A percentile compares a stretch with the other conserved stretches of the same genome.
Evolutionary conservation across 768 basidiomycete species (phyloP).

Genomic region (Suillus sp.): DNA sequence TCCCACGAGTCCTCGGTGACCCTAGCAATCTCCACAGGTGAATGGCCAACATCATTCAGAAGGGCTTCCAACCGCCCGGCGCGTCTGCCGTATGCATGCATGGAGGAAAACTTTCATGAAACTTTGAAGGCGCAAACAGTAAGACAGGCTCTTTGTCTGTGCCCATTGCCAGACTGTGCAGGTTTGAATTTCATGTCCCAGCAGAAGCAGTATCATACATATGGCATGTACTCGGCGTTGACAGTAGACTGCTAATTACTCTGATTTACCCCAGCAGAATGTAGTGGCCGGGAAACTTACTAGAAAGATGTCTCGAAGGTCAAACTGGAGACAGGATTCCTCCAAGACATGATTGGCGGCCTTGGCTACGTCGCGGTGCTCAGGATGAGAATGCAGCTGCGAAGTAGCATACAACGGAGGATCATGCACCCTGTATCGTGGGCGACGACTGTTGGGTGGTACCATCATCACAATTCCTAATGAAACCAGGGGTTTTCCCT

Average conservation of each 20-base stretch:
- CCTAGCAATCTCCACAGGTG: no score
- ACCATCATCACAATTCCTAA: not conserved
- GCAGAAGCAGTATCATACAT: no score
- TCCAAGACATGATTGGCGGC: not conserved
- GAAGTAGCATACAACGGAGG: not conserved
- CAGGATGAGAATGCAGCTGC: not conserved
- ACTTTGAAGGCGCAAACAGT: no score
- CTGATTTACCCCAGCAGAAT: not conserved
- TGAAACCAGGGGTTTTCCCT: constrained; percentile 8
- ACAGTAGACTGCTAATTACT: not conserved
- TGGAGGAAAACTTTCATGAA: no score
- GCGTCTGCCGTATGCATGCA: no score
- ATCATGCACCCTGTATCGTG: not conserved
- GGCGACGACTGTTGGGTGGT: not conserved
- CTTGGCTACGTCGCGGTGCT: not conserved
- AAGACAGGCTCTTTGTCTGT: no score
- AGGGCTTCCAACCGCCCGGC: no score
- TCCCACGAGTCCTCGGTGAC: no score
- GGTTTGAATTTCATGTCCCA: no score
- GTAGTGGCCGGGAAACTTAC: not conserved
- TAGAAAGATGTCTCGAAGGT: not conserved
- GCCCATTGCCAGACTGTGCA: no score
- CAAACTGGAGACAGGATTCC: not conserved
- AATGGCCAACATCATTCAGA: no score
- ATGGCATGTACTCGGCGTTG: not conserved